These are phyloP conservation scores for Backusella luteola DNA, from an alignment of 192 early-diverging fungal genomes.

Conservation along the genomic window DNA sequence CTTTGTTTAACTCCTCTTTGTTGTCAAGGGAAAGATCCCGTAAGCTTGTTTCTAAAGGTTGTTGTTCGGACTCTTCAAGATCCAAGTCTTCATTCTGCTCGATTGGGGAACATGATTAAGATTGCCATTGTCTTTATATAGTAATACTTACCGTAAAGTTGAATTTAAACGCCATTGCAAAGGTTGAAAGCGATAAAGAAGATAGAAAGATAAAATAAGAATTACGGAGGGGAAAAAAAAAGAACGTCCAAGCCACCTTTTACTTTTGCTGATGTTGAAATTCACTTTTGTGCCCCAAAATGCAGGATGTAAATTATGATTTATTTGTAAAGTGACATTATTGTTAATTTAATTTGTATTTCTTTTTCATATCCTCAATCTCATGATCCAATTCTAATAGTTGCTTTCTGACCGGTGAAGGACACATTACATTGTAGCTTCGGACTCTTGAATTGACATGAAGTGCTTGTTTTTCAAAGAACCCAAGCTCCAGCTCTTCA, in stretches of 20 bases:
- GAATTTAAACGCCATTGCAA: slow-evolving; percentile 31
- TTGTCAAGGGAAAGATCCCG: slow-evolving; percentile 22
- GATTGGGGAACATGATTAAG: neutral
- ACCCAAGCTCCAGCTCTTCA: neutral
- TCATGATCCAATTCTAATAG: slow-evolving; percentile 1
- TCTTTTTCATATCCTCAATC: neutral
- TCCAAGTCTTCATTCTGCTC: slow-evolving; percentile 29
- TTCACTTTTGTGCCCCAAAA: neutral
- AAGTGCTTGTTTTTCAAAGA: slow-evolving; percentile 14
- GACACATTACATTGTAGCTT: slow-evolving; percentile 33
- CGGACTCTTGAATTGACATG: slow-evolving; percentile 19
- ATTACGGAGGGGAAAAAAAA: slow-evolving; percentile 3
- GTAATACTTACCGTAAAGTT: slow-evolving; percentile 31
- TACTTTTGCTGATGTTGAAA: neutral
- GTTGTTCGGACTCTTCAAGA: slow-evolving; percentile 30
- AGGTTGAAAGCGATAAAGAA: neutral
- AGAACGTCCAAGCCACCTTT: neutral
- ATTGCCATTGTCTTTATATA: neutral
- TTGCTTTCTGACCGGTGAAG: slow-evolving; percentile 13
- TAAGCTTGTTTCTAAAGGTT: slow-evolving; percentile 23
- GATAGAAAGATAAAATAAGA: neutral
- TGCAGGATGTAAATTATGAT: too few relatives aligned
- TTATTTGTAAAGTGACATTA: neutral
- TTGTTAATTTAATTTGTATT: neutral
- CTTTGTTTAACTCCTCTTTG: slow-evolving; percentile 2